phyloP scores from a whole-genome alignment of 2,329 filamentous ascomycete species.

The Aspergillus sp. region DNA sequence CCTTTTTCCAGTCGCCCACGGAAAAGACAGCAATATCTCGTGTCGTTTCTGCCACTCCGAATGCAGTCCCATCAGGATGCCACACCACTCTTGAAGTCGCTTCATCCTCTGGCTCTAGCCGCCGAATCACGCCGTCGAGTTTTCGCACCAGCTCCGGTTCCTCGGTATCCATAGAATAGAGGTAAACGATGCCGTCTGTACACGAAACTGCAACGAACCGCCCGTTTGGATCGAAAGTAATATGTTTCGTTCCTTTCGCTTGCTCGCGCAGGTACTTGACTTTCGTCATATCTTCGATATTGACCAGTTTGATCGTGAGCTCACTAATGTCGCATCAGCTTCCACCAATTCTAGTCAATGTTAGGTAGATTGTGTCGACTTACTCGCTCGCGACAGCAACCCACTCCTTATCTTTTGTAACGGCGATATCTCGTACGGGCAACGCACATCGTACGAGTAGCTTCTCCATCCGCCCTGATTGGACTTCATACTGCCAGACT shows the following conservation, averaged over 20 bases:
- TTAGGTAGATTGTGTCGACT: constrained; percentile 25
- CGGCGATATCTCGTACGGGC: constrained; percentile 79
- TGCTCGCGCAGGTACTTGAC: constrained; percentile 82
- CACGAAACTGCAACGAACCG: constrained; percentile 76
- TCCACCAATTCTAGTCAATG: not conserved
- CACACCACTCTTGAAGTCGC: constrained; percentile 73
- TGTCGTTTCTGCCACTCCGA: constrained; percentile 79
- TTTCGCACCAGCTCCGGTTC: constrained; percentile 79
- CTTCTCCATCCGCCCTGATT: constrained; percentile 67
- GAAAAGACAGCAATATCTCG: constrained; percentile 84
- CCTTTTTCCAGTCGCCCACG: constrained; percentile 84
- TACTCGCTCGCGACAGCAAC: constrained; percentile 93
- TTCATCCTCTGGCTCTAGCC: constrained; percentile 74
- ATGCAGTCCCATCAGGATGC: constrained; percentile 93
- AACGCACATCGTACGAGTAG: constrained; percentile 82
- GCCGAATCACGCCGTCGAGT: constrained; percentile 81
- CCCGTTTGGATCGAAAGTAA: constrained; percentile 81
- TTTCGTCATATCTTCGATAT: constrained; percentile 72
- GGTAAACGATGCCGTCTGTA: constrained; percentile 83
- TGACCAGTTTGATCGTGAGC: constrained; percentile 84
- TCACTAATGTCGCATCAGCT: constrained; percentile 54
- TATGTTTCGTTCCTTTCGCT: constrained; percentile 81
- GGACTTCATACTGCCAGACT: constrained; percentile 89
- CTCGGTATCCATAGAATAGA: constrained; percentile 79
- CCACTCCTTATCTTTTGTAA: constrained; percentile 82